Evolutionary conservation across 805 yeast genomes (phyloP), one percentile per base, ranked within the genome.

Genomic region (Lipomyces orientalis): DNA sequence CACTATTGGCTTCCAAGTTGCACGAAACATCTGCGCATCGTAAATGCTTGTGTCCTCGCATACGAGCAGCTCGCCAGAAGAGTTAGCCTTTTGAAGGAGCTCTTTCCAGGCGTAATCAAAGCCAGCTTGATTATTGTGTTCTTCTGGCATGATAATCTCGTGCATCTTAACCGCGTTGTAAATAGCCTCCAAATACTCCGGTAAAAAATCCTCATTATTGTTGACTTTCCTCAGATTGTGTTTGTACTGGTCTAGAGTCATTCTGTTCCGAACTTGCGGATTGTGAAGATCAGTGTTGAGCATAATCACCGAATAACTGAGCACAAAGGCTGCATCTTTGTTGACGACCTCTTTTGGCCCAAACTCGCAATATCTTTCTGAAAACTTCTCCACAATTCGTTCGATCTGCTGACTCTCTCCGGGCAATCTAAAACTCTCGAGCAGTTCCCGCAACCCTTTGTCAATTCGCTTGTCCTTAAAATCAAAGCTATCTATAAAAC

Each of bases 391-490:
- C 35, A 95, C 89, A 16, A 94, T 86, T 74, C 97, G 85, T 77
- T 95, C 99, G 76, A 95, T 95, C 77, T 92, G 97, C 75, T 93
- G 98, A 0, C 98, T 90, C 79, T 95, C 99, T 67, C 99, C 99
- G 0, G 98, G 98, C 60, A 95, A 83, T 77, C 99, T 86, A 76
- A 95, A 94, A 25, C 90, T 86, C 65, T 90, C 90, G 72, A 96
- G 82, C 67, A 95, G 78, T 64, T 90, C 83, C 74, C 99, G 85
- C 62, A 95, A 81, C 0, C 97, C 97, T 78, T 94, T 98, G 78
- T 95, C 99, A 1, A 96, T 94, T 75, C 99, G 83, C 73, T 90
- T 81, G 22, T 86, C 89, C 49, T 82, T 81, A 76, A 93, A 93
- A 65, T 93, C 94, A 76, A 94, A 89, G 64, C 87, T 78, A 1